phyloP scores from a whole-genome alignment of 2,329 filamentous ascomycete species.

The Emericellopsis atlantica region DNA sequence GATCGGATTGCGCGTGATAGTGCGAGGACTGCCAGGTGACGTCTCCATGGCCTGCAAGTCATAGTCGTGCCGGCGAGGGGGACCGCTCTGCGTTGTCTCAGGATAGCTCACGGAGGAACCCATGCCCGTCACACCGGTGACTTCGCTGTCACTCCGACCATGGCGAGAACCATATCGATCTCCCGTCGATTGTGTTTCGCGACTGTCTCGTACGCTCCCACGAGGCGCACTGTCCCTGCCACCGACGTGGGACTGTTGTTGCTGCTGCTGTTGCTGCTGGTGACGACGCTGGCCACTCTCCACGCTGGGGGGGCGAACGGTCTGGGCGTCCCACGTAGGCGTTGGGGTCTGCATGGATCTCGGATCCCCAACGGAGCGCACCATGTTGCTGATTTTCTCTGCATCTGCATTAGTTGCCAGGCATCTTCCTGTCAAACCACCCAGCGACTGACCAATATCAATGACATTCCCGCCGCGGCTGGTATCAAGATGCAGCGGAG shows the following conservation, averaged over 20 bases:
- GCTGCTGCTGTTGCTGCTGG: slow-evolving; percentile 16
- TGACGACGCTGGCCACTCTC: slow-evolving; percentile 23
- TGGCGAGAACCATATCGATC: slow-evolving; percentile 42
- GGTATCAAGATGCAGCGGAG: slow-evolving; percentile 81
- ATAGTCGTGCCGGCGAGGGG: slow-evolving; percentile 74
- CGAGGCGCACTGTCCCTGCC: slow-evolving; percentile 23
- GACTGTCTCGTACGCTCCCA: slow-evolving; percentile 33
- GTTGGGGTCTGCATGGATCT: slow-evolving; percentile 39
- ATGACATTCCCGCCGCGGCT: slow-evolving; percentile 87
- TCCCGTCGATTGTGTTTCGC: slow-evolving; percentile 26
- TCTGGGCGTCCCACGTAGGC: slow-evolving; percentile 58
- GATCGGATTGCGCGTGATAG: slow-evolving; percentile 70
- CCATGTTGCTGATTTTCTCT: slow-evolving; percentile 94
- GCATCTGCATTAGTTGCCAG: slow-evolving; percentile 12
- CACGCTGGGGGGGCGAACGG: slow-evolving; percentile 39
- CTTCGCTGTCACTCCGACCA: slow-evolving; percentile 66
- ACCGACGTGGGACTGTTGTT: slow-evolving; percentile 3
- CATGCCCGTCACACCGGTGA: slow-evolving; percentile 56
- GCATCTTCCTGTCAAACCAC: slow-evolving; percentile 8
- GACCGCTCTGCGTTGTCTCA: slow-evolving; percentile 58
- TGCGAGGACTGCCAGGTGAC: slow-evolving; percentile 60
- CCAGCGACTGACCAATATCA: slow-evolving; percentile 57
- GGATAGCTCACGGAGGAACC: slow-evolving; percentile 71
- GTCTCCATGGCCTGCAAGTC: slow-evolving; percentile 95
- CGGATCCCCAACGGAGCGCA: slow-evolving; percentile 64